Evolutionary conservation across 352 stramenopile genomes (phyloP).

Genomic region (Pythium apleroticum): DNA sequence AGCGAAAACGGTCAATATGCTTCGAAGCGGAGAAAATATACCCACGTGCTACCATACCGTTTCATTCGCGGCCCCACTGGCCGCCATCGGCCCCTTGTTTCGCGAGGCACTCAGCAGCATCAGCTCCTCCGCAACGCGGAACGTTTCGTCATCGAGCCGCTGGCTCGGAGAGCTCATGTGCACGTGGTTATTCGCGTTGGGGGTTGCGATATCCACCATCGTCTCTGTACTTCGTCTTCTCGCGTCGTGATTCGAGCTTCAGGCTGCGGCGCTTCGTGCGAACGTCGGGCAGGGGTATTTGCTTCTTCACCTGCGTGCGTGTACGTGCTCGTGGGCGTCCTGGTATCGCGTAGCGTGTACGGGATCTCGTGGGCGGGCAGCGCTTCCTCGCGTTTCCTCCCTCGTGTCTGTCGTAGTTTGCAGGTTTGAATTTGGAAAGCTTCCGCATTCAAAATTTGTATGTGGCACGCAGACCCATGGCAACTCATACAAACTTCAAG

Average conservation of each 20-base stretch:
- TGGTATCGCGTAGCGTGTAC: not conserved
- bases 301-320: not conserved
- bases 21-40: not conserved
- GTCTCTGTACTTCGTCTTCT: not conserved
- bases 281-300: not conserved
- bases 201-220: conserved; percentile 33
- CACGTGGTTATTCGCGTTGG: conserved; percentile 10
- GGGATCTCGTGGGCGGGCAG: not conserved
- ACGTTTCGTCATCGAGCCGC: conserved; percentile 54
- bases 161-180: not conserved
- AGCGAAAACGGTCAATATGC: not conserved
- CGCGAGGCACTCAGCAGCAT: conserved; percentile 63
- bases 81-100: not conserved
- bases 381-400: conserved; percentile 33
- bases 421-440: conserved; percentile 41
- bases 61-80: not conserved
- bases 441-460: conserved; percentile 38
- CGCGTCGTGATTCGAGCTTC: not conserved
- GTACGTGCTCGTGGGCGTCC: not conserved
- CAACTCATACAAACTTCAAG: conserved; percentile 36
- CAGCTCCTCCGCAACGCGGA: conserved; percentile 74
- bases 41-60: not conserved
- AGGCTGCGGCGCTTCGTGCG: not conserved
- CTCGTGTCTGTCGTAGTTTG: conserved; percentile 25
- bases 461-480: not conserved